phyloP scores from a whole-genome alignment of 2,329 filamentous ascomycete genomes.

The Cordyceps tenuipes region DNA sequence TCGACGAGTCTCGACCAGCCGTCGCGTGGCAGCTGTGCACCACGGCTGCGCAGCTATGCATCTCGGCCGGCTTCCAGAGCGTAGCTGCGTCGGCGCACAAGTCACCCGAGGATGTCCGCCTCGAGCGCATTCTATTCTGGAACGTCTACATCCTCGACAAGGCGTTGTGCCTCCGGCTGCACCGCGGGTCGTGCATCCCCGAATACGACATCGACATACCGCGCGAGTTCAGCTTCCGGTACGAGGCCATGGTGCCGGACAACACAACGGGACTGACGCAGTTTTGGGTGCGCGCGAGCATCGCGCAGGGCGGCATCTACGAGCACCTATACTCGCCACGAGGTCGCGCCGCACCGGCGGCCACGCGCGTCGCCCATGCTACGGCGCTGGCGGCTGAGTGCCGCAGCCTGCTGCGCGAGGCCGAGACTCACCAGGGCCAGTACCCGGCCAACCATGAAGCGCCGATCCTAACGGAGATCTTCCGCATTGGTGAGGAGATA shows the following conservation, averaged over 20 bases:
- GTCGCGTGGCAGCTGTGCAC: conserved; percentile 55
- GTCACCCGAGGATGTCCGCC: conserved; percentile 22
- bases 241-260: conserved; percentile 17
- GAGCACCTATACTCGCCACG: conserved; percentile 43
- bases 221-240: conserved; percentile 34
- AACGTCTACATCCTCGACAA: conserved; percentile 50
- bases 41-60: conserved; percentile 51
- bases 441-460: conserved; percentile 29
- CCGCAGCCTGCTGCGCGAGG: conserved; percentile 26
- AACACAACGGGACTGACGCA: conserved; percentile 30
- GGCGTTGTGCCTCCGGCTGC: conserved; percentile 48
- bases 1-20: conserved; percentile 53
- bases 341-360: conserved; percentile 32
- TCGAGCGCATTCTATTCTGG: conserved; percentile 39
- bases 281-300: conserved; percentile 47
- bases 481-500: conserved; percentile 40
- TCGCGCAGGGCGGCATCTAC: conserved; percentile 52
- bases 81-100: conserved; percentile 25
- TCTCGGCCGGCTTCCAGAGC: conserved; percentile 54
- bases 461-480: conserved; percentile 34
- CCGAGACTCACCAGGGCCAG: conserved; percentile 26
- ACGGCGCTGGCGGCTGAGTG: conserved; percentile 30
- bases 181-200: conserved; percentile 48
- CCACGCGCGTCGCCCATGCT: conserved; percentile 32
- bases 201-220: conserved; percentile 52